Evolutionary conservation across 495 filamentous ascomycete species (phyloP), one percentile per base, ranked within the genome.

Genomic region (Friedmanniomyces endolithicus): DNA sequence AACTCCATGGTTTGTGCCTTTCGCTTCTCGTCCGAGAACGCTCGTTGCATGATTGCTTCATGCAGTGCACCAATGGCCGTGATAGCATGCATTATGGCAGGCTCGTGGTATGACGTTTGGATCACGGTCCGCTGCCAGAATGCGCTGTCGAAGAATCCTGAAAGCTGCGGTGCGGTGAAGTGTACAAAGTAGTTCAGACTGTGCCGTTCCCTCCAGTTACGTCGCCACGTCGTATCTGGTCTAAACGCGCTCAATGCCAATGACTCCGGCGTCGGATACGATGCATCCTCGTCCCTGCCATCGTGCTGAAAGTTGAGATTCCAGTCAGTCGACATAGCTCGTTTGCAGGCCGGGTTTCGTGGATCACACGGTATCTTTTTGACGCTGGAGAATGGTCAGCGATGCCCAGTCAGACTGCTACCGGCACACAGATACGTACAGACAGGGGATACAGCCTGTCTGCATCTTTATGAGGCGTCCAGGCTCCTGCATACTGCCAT

Each of bases 51-150:
- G 22, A 61, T 61, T 0, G 59, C 55, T 37, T 63, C 61, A 27
- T 63, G 61, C 11, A 63, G 22, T 22, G 61, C 57, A 14, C 61
- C 61, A n/a, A 63, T 57, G 9, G 61, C 61, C 6, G 55, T 63
- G 24, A 60, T 57, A n/a, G 61, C 61, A 50, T 63, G 61, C 14
- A 59, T 33, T 14, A 63, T 63, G 6, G 57, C 51, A 11, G 61
- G 52, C 39, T 63, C 57, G 37, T 60, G 48, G 22, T 49, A 56
- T 11, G 61, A 56, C 14, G 52, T 54, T 54, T 60, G 61, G 24
- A 63, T 59, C 12, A 63, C 57, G 34, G 54, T 60, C 0, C 47
- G 48, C 27, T 59, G 55, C 61, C 61, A 63, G 50, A 63, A 63
- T 17, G 45, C 27, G 31, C 53, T 53, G 22, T 57, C 57, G 34